A percentile compares a stretch with the other conserved stretches of the same genome.
Conservation (phyloP, 2,329 filamentous ascomycete genomes). For the Blumeria graminis region DNA sequence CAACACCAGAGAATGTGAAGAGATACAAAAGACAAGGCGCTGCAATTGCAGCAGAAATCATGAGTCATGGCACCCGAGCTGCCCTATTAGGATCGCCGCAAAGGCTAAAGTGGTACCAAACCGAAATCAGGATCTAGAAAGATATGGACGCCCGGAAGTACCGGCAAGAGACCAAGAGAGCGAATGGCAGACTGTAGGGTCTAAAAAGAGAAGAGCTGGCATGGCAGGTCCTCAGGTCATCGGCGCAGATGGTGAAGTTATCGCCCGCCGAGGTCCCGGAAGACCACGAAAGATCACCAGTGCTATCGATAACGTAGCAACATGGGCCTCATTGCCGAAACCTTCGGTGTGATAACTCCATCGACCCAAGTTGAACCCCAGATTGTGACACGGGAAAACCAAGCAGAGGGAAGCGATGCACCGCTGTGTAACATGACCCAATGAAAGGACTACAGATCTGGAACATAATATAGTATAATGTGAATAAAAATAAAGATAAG, state of each 20-base stretch:
- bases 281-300: background rate
- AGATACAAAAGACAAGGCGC: background rate
- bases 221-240: background rate
- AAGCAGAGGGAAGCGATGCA: background rate
- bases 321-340: too few species aligned
- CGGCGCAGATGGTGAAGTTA: background rate
- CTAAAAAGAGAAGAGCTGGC: background rate
- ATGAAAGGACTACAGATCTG: background rate
- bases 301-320: too few species aligned
- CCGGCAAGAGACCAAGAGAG: background rate
- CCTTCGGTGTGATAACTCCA: background rate
- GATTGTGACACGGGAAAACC: background rate
- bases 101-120: background rate
- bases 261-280: background rate
- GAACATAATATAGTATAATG: background rate
- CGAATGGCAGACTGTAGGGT: background rate
- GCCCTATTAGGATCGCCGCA: background rate
- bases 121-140: background rate
- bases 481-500: background rate
- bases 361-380: background rate
- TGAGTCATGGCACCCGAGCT: background rate
- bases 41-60: slow-evolving; percentile 1
- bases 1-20: background rate
- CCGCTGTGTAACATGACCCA: background rate
- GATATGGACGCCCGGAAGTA: background rate